Conservation (phyloP, 495 filamentous ascomycete genomes). For the Lepidopterella palustris region DNA sequence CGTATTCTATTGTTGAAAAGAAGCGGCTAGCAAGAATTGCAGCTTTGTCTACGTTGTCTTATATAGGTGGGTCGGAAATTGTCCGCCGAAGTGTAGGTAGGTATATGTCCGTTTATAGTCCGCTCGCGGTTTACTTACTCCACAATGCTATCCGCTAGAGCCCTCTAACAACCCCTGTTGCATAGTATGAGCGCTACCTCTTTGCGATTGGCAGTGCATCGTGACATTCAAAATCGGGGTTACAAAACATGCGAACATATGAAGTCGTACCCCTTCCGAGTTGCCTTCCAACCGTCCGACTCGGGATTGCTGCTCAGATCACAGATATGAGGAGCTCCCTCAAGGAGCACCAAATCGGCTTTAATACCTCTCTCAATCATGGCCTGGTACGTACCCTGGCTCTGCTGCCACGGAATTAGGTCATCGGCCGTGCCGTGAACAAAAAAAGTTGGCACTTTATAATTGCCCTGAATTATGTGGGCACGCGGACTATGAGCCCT, state of each 20-base stretch:
- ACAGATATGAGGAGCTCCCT: constrained; percentile 7
- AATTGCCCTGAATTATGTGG: constrained; percentile 29
- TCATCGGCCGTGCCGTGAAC: not conserved
- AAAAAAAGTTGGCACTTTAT: not conserved
- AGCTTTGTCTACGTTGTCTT: no score
- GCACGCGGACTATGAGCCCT: not conserved
- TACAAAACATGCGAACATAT: not conserved
- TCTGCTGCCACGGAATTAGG: constrained; percentile 2
- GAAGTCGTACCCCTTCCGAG: not conserved
- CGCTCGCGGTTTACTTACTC: no score
- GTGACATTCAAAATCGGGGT: no score
- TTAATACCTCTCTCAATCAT: not conserved
- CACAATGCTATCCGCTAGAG: no score
- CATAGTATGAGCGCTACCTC: no score
- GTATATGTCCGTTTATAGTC: no score
- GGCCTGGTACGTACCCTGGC: not conserved
- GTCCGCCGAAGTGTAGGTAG: no score
- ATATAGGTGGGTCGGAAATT: no score
- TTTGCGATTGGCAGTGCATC: no score
- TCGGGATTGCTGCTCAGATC: constrained; percentile 7
- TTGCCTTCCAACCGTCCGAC: constrained; percentile 31
- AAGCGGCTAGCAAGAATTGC: no score
- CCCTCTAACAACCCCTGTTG: no score
- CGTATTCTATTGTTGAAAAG: no score
- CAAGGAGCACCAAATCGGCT: not conserved